These are phyloP conservation scores for Sindora glabra DNA, from an alignment of 306 rosid genomes.

Conservation along the genomic window DNA sequence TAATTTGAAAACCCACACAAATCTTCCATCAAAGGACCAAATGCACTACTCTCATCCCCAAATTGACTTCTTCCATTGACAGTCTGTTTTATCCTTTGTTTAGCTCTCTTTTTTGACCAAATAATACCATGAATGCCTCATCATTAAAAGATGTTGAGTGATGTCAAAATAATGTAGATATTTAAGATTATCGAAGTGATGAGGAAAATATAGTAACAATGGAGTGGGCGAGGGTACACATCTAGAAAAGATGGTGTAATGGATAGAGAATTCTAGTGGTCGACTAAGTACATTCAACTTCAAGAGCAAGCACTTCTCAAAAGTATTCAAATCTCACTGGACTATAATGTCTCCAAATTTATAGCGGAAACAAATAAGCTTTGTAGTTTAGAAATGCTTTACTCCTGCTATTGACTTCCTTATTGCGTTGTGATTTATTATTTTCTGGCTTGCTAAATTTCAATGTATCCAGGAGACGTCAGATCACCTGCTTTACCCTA, in stretches of 20 bases:
- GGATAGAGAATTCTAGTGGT: neutral
- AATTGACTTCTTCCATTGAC: too few species aligned
- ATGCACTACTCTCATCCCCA: too few species aligned
- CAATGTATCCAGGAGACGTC: slow-evolving; percentile 66
- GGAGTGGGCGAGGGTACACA: neutral
- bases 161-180: too few species aligned
- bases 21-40: too few species aligned
- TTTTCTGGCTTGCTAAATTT: slow-evolving; percentile 20
- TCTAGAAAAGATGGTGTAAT: neutral
- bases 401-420: neutral
- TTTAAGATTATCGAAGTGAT: neutral
- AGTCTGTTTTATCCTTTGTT: too few species aligned
- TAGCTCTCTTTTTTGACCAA: too few species aligned
- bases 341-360: neutral
- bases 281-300: neutral
- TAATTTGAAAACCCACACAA: too few species aligned
- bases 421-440: slow-evolving; percentile 16
- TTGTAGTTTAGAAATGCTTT: slow-evolving; percentile 4
- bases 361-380: slow-evolving; percentile 3
- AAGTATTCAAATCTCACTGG: slow-evolving; percentile 2
- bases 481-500: slow-evolving; percentile 92
- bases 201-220: neutral
- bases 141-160: too few species aligned
- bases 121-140: too few species aligned
- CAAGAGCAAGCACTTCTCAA: too few species aligned